Evolutionary conservation across 805 yeast species (phyloP), one percentile per base, ranked within the genome.

Genomic region (Scheffersomyces stipitis): DNA sequence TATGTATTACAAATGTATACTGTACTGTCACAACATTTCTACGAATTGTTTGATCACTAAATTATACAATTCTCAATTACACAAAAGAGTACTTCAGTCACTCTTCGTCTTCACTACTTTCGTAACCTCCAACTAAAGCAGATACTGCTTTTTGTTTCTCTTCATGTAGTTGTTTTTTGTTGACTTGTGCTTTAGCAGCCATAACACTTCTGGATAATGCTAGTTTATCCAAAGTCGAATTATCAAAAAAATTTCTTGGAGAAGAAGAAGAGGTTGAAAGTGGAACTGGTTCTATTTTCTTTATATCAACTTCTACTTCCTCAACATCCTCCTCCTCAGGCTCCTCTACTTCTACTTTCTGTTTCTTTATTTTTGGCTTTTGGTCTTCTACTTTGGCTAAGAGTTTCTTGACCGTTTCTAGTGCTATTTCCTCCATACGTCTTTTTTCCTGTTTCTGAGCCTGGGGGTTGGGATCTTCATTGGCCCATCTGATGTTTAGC

Each of bases 401-500:
- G 24, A 77, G 54, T 15, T 56, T 57, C 42, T 58, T 64, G 0
- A 84, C 83, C 0, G 80, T 71, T 16, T 75, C 73, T 33, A 78
- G 58, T 0, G 86, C 80, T 26, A 60, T 52, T 38, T 75, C 75
- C 39, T 81, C 83, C 30, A 71, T 40, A 18, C 71, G 63, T 31
- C 75, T 62, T 47, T 75, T 69, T 28, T 69, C 76, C 45, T 78
- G 64, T 36, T 55, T 64, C 43, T 69, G 75, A 3, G 86, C 81
- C 3, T 60, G 61, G 0, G 93, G 93, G 51, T 83, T 83, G 2
- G 96, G 95, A 57, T 88, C 96, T 29, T 85, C 91, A 42, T 78
- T 79, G 0, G 97, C 96, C 98, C 98, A 90, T 45, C 86, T 73
- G 1, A 90, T 76, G 41, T 71, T 75, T 30, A 90, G 60, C 0